A percentile compares a stretch with the other conserved stretches of the same genome.
Conservation (phyloP, 371 early-diverging fungal genomes). For the Blakeslea trispora region DNA sequence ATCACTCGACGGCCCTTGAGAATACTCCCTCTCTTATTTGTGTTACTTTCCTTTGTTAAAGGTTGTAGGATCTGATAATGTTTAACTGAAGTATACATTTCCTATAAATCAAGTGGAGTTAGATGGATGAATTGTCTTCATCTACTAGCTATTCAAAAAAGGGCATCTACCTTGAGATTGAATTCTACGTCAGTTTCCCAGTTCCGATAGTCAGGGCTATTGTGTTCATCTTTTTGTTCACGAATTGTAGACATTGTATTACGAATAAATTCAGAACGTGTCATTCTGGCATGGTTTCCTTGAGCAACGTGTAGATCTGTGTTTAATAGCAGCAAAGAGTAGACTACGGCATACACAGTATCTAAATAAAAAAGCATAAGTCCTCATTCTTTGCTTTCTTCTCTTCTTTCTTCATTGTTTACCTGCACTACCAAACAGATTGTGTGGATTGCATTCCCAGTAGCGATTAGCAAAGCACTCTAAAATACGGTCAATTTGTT, state of each 20-base stretch:
- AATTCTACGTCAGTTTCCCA: constrained; percentile 45
- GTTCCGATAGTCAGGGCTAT: constrained; percentile 6
- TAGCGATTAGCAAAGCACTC: constrained; percentile 78
- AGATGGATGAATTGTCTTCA: no score
- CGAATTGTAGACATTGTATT: constrained; percentile 60
- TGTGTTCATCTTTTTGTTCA: constrained; percentile 31
- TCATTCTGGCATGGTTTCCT: constrained; percentile 62
- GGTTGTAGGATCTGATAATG: constrained; percentile 65
- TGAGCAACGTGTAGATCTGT: constrained; percentile 92
- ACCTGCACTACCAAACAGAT: constrained; percentile 55
- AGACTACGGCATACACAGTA: constrained; percentile 85
- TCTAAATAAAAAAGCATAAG: constrained; percentile 34
- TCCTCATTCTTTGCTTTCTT: constrained; percentile 5
- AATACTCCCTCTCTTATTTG: constrained; percentile 28
- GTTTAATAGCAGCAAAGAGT: constrained; percentile 86
- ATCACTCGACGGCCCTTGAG: constrained; percentile 30
- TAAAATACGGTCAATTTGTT: constrained; percentile 87
- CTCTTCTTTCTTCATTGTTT: not conserved
- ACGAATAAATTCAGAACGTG: constrained; percentile 62
- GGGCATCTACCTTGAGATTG: constrained; percentile 30
- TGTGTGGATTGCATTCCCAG: constrained; percentile 77
- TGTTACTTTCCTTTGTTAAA: constrained; percentile 16
- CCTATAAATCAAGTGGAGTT: no score
- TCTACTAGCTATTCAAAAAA: no score
- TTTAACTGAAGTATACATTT: constrained; percentile 67